A percentile compares a stretch with the other conserved stretches of the same genome.
These are phyloP conservation scores for Durotheca rogersii DNA, from an alignment of 495 filamentous ascomycete species.

Conservation along the genomic window DNA sequence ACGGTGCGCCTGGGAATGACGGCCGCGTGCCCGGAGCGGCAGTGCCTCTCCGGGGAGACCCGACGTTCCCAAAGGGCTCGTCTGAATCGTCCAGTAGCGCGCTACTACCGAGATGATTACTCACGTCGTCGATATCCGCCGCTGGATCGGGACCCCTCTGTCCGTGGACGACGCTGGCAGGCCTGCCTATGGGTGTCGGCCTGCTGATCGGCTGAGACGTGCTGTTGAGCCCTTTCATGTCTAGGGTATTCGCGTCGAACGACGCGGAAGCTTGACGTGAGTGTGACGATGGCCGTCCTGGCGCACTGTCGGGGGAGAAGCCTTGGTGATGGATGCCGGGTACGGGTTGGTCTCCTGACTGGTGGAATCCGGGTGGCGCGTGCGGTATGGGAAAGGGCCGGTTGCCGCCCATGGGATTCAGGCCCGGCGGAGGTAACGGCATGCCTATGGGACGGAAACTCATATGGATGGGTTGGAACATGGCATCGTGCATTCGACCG, in stretches of 20 bases:
- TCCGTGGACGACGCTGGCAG: constrained; percentile 65
- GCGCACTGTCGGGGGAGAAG: constrained; percentile 35
- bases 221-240: constrained; percentile 7
- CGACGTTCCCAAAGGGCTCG: constrained; percentile 34
- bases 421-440: constrained; percentile 56
- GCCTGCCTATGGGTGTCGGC: constrained; percentile 85
- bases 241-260: constrained; percentile 43
- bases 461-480: constrained; percentile 54
- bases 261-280: constrained; percentile 49
- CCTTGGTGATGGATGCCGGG: constrained; percentile 36
- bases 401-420: constrained; percentile 58
- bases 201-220: constrained; percentile 66
- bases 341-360: constrained; percentile 48
- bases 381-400: constrained; percentile 65
- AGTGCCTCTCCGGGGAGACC: constrained; percentile 28
- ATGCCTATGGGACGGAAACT: constrained; percentile 61
- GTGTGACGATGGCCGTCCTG: constrained; percentile 42
- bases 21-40: constrained; percentile 34
- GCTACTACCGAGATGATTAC: constrained; percentile 85
- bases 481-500: constrained; percentile 55
- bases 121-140: constrained; percentile 65
- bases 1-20: constrained; percentile 22
- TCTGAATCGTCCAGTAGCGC: constrained; percentile 86
- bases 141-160: constrained; percentile 45
- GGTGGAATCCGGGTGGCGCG: constrained; percentile 56